Evolutionary conservation across 2,329 filamentous ascomycete genomes (phyloP), one percentile per base, ranked within the genome.

Genomic region (Alternaria sp.): DNA sequence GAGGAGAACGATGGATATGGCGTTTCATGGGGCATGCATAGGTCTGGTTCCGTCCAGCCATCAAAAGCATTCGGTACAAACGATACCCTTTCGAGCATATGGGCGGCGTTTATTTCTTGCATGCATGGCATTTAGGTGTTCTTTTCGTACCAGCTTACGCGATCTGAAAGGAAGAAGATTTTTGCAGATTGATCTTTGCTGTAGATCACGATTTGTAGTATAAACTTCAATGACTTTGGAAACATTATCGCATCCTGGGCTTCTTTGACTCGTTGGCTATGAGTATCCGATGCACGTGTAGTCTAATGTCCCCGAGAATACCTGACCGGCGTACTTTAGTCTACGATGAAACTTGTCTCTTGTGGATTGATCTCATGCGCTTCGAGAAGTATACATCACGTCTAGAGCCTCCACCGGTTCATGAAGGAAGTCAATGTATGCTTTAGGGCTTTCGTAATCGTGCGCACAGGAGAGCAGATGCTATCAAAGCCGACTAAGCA

Each of bases 41-140:
- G 49, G 49, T 23, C 18, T 20, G 37, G 15, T 12, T 53, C 23
- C 14, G 45, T 33, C 26, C 30, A 46, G 50, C 25, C 15, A 23
- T 26, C 25, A 61, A 58, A 62, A 58, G 60, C 60, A 62, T 58
- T 62, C 44, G 54, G 55, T 50, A 57, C 33, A 23, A 58, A 14
- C 46, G 54, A 62, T 62, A 62, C 57, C 57, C 57, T 53, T 51
- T 51, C 30, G 37, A 58, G 55, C 55, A 58, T 58, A 58, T 58
- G 55, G 44, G 26, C 41, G 58, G 61, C 53, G 53, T 53, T 60
- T 33, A 37, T 60, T 37, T 45, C 18, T 56, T 45, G 21, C 18
- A 55, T 45, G 21, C 18, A 55, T 18, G 5, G 11, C 11, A 21
- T 5, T 25, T 18, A 5, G 9, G 37, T 23, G 12, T 55, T 23